phyloP scores from a whole-genome alignment of 768 basidiomycete species.

The Tephrocybe sp. region DNA sequence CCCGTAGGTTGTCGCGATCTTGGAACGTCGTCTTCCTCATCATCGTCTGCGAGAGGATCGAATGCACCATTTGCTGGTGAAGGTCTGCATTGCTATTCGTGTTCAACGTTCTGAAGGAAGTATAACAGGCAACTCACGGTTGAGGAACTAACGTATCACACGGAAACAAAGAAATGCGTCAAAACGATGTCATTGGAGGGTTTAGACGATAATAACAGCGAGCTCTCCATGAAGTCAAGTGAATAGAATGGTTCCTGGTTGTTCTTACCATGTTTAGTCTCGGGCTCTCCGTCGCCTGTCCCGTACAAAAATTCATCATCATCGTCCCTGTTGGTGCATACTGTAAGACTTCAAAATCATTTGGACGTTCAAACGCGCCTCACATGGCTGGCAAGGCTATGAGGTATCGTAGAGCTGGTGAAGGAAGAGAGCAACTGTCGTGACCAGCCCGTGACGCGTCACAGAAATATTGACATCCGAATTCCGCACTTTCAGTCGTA shows the following conservation, averaged over 20 bases:
- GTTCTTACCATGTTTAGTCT: constrained; percentile 47
- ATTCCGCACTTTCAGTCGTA: constrained; percentile 7
- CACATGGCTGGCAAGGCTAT: constrained; percentile 8
- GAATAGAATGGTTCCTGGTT: constrained; percentile 8
- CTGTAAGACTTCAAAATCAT: not conserved
- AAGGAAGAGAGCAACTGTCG: not conserved
- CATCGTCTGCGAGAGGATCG: constrained; percentile 30
- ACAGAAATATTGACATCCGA: constrained; percentile 18
- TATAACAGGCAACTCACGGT: constrained; percentile 51
- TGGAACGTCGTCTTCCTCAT: constrained; percentile 26
- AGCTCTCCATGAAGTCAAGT: constrained; percentile 17
- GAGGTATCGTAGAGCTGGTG: not conserved
- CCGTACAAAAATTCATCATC: constrained; percentile 83
- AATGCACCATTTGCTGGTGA: constrained; percentile 46
- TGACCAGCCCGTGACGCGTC: constrained; percentile 15
- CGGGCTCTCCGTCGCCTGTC: constrained; percentile 34
- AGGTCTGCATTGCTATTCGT: constrained; percentile 23
- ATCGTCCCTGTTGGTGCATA: constrained; percentile 52
- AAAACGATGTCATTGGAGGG: constrained; percentile 37
- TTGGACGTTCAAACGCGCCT: constrained; percentile 1
- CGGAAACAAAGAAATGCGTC: constrained; percentile 31
- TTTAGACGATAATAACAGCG: constrained; percentile 28
- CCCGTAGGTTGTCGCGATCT: constrained; percentile 19
- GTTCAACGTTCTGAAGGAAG: constrained; percentile 11
- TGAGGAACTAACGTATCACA: constrained; percentile 51